Percentiles rank a stretch among this genome's conserved stretches.
Evolutionary conservation across 805 yeast species (phyloP).

Genomic region (Blastobotrys peoriensis): DNA sequence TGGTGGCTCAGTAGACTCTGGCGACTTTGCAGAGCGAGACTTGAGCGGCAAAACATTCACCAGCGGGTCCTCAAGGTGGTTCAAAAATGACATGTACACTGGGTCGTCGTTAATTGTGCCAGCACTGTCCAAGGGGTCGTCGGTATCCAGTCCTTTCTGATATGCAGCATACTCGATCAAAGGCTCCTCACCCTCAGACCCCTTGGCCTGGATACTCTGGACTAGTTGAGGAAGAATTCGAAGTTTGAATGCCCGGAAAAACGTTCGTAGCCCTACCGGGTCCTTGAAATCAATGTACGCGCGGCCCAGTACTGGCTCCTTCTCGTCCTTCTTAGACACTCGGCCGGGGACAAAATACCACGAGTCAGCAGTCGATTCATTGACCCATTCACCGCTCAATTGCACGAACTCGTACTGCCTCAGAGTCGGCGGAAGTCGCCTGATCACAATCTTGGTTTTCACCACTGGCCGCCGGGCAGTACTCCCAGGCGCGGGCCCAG

Average conservation of each 20-base stretch:
- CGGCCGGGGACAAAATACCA: conserved; percentile 24
- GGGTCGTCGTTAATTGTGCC: conserved; percentile 31
- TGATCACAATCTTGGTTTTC: conserved; percentile 30
- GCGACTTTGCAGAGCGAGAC: not conserved
- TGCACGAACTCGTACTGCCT: conserved; percentile 31
- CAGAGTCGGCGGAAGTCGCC: conserved; percentile 42
- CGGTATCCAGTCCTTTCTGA: conserved; percentile 12
- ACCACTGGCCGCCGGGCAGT: conserved; percentile 9
- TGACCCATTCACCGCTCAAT: conserved; percentile 22
- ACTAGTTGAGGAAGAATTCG: conserved; percentile 22
- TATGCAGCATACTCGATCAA: conserved; percentile 25
- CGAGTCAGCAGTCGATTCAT: conserved; percentile 19
- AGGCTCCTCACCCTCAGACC: conserved; percentile 14
- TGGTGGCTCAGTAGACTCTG: too few relatives aligned
- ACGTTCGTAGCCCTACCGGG: conserved; percentile 27
- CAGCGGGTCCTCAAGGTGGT: conserved; percentile 21
- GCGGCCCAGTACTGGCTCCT: conserved; percentile 37
- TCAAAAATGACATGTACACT: conserved; percentile 29
- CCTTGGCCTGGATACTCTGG: conserved; percentile 9
- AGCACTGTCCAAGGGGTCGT: conserved; percentile 18
- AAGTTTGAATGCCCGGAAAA: conserved; percentile 28
- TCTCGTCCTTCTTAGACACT: conserved; percentile 27
- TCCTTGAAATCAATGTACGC: conserved; percentile 38
- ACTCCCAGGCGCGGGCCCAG: not conserved
- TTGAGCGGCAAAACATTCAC: conserved; percentile 1